These are phyloP conservation scores for Gypsophila paniculata DNA, from an alignment of 179 eudicot genomes.

Conservation along the genomic window DNA sequence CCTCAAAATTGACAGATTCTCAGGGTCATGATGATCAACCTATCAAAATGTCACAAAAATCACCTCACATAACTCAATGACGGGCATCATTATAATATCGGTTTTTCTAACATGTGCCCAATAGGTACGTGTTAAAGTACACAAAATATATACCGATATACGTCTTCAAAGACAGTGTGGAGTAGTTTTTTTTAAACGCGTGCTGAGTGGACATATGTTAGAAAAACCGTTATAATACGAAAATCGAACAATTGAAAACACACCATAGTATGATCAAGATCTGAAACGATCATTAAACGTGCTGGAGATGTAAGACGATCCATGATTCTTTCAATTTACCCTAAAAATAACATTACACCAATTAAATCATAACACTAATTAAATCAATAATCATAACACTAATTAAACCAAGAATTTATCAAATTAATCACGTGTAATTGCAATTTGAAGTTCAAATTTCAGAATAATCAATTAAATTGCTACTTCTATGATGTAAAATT, in stretches of 20 bases:
- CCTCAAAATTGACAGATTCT: slow-evolving; percentile 72
- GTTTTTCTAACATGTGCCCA: neutral
- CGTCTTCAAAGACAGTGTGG: no score
- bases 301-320: slow-evolving; percentile 63
- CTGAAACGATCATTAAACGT: slow-evolving; percentile 91
- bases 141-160: no score
- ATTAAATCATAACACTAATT: slow-evolving; percentile 7
- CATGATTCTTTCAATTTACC: slow-evolving; percentile 34
- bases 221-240: no score
- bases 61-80: no score
- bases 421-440: neutral
- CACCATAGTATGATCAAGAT: slow-evolving; percentile 99
- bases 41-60: slow-evolving; percentile 25
- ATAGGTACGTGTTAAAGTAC: no score
- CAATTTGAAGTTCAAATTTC: neutral
- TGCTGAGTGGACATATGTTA: no score
- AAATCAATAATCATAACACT: neutral
- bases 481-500: neutral
- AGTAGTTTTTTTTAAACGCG: no score
- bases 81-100: no score
- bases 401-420: neutral
- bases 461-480: neutral
- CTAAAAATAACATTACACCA: slow-evolving; percentile 10
- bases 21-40: slow-evolving; percentile 97
- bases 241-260: slow-evolving; percentile 2